A percentile compares a stretch with the other conserved stretches of the same genome.
phyloP scores from a whole-genome alignment of 441 rosid genomes.

The Euphorbia schlechtendalii region DNA sequence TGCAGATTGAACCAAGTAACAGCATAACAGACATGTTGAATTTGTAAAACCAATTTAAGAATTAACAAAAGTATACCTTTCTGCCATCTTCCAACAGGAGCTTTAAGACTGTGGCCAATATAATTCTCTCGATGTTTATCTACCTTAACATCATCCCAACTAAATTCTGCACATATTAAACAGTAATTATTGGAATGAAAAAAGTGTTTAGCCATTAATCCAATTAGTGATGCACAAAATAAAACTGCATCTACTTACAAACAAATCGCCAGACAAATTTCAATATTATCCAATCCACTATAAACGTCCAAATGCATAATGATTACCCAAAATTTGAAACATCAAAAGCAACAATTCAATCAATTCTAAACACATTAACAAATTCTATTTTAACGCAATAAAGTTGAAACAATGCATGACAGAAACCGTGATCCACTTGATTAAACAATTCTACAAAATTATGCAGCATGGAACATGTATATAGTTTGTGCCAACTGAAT shows the following conservation, averaged over 20 bases:
- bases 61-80: slow-evolving; percentile 47
- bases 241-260: not conserved
- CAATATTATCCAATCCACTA: not conserved
- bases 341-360: too few species aligned
- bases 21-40: not conserved
- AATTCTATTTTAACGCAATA: too few species aligned
- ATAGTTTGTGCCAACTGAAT: not conserved
- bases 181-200: not conserved
- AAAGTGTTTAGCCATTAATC: not conserved
- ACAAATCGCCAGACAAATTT: not conserved
- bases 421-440: not conserved
- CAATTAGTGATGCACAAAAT: not conserved
- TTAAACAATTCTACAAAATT: not conserved
- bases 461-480: not conserved
- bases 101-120: slow-evolving; percentile 90
- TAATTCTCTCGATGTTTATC: slow-evolving; percentile 94
- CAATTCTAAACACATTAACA: too few species aligned
- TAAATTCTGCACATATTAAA: slow-evolving; percentile 60
- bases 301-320: too few species aligned
- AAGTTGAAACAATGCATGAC: too few species aligned
- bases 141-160: slow-evolving; percentile 91
- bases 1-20: not conserved
- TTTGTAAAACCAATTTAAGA: not conserved
- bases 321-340: too few species aligned
- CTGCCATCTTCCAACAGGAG: slow-evolving; percentile 97